These are phyloP conservation scores for Entonaema liquescens DNA, from an alignment of 495 filamentous ascomycete species.

Conservation along the genomic window DNA sequence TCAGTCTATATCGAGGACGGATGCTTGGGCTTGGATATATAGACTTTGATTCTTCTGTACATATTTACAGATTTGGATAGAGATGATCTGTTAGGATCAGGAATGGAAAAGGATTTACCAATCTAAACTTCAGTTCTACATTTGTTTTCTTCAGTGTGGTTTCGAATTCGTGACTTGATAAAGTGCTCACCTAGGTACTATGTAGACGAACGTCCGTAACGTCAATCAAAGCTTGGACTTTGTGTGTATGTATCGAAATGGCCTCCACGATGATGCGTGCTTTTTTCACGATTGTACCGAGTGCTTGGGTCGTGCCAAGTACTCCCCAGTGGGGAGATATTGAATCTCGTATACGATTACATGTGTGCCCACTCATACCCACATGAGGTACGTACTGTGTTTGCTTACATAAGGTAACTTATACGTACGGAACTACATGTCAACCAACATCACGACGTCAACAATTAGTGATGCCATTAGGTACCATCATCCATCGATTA, in stretches of 20 bases:
- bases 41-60: slow-evolving; percentile 45
- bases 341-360: background rate
- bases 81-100: slow-evolving; percentile 13
- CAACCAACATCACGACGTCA: too few species aligned
- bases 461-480: too few species aligned
- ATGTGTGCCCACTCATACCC: background rate
- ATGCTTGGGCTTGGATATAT: slow-evolving; percentile 26
- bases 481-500: too few species aligned
- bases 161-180: background rate
- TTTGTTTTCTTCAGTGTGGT: background rate
- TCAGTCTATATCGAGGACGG: background rate
- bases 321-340: background rate
- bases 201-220: background rate
- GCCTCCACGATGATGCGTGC: background rate
- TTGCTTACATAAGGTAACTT: too few species aligned
- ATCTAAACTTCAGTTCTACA: background rate
- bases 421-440: too few species aligned
- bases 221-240: background rate
- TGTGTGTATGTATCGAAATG: background rate
- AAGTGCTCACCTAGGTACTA: background rate
- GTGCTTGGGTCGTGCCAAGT: background rate
- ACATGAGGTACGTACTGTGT: background rate
- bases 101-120: slow-evolving; percentile 23
- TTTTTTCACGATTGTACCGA: background rate
- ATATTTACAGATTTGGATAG: slow-evolving; percentile 36